Percentiles rank a stretch among this genome's conserved stretches.
These are phyloP conservation scores for Oryza longistaminata DNA, from an alignment of 176 grass and related monocot species.

Conservation along the genomic window DNA sequence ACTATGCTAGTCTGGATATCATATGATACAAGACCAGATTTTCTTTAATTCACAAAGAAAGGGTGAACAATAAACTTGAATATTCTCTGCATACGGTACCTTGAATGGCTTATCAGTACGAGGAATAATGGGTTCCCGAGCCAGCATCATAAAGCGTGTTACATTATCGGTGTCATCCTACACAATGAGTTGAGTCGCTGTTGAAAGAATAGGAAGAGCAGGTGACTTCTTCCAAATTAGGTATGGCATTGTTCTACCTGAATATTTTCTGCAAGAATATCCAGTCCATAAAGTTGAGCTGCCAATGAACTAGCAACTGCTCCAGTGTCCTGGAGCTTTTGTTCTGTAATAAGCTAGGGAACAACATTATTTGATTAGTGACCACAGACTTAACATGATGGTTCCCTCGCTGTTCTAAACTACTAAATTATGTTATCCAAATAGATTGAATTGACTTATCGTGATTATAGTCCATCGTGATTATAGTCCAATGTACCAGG, in stretches of 20 bases:
- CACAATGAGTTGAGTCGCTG: background rate
- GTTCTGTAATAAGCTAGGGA: constrained; percentile 58
- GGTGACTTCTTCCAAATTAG: background rate
- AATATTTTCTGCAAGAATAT: constrained; percentile 87
- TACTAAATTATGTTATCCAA: background rate
- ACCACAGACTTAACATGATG: background rate
- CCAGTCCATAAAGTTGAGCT: constrained; percentile 73
- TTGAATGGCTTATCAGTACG: constrained; percentile 78
- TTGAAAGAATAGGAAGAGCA: constrained; percentile 13
- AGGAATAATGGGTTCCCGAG: constrained; percentile 83
- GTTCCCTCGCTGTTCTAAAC: background rate
- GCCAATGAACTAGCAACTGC: constrained; percentile 85
- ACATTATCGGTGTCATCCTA: constrained; percentile 85
- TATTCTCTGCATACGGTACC: constrained; percentile 30
- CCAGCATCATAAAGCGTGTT: constrained; percentile 81
- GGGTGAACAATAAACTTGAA: background rate
- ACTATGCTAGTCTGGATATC: constrained; percentile 76
- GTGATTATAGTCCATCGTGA: background rate
- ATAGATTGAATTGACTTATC: background rate
- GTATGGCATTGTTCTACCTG: constrained; percentile 52
- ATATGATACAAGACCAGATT: background rate
- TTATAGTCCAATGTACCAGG: background rate
- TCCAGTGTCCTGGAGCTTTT: constrained; percentile 63
- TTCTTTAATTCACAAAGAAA: constrained; percentile 8
- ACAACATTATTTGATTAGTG: constrained; percentile 26